These are phyloP conservation scores for Platanthera guangdongensis DNA, from an alignment of 106 monocot species.

Conservation along the genomic window DNA sequence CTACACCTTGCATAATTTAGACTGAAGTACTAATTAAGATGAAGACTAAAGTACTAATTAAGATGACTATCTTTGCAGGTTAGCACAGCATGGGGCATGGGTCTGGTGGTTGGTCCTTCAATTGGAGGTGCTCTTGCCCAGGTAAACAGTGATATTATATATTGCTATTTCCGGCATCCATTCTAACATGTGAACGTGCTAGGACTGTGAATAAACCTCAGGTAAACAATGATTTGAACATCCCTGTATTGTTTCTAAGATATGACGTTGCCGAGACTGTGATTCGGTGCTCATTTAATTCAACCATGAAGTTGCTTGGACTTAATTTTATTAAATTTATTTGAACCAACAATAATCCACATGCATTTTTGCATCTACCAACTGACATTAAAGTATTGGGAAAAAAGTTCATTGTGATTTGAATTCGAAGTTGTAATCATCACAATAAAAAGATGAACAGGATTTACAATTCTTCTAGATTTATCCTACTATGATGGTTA, in stretches of 20 bases:
- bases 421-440: not conserved
- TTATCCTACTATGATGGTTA: not conserved
- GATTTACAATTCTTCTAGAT: not conserved
- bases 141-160: not conserved
- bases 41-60: not conserved
- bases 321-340: not conserved
- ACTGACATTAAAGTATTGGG: not conserved
- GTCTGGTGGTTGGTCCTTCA: conserved; percentile 23
- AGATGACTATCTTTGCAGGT: conserved; percentile 12
- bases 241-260: not conserved
- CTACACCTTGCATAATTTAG: too few relatives aligned
- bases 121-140: conserved; percentile 22
- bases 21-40: not conserved
- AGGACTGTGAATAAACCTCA: not conserved
- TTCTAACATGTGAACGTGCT: not conserved
- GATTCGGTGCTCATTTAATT: too few relatives aligned
- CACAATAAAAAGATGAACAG: not conserved
- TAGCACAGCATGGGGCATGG: conserved; percentile 25
- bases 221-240: too few relatives aligned
- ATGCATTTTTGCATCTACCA: not conserved
- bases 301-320: too few relatives aligned
- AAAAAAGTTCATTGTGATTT: not conserved
- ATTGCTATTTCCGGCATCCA: not conserved
- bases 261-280: not conserved
- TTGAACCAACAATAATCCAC: not conserved